These are phyloP conservation scores for Pseudocercospora fuligena DNA, from an alignment of 2,329 filamentous ascomycete genomes.

Conservation along the genomic window DNA sequence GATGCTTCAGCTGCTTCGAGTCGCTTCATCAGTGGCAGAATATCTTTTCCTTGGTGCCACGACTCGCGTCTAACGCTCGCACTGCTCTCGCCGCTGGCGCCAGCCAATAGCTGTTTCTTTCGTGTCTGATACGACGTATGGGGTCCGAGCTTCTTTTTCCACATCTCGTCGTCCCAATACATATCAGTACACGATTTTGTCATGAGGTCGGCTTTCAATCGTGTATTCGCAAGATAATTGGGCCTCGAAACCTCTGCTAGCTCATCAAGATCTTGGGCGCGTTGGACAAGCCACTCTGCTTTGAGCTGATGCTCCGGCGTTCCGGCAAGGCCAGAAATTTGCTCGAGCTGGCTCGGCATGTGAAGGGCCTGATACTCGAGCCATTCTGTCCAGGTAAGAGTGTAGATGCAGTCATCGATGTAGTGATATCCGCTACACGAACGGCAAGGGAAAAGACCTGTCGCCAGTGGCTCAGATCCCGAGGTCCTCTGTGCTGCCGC, in stretches of 20 bases:
- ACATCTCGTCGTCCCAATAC: slow-evolving; percentile 6
- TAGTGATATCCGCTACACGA: slow-evolving; percentile 13
- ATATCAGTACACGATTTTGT: slow-evolving; percentile 4
- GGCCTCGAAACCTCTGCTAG: neutral
- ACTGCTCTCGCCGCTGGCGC: neutral
- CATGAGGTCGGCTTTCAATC: slow-evolving; percentile 16
- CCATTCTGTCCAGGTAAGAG: slow-evolving; percentile 10
- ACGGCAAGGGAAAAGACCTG: slow-evolving; percentile 2
- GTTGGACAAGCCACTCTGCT: slow-evolving; percentile 8
- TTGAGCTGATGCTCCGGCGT: neutral
- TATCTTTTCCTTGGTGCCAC: neutral
- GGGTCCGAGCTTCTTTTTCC: slow-evolving; percentile 2
- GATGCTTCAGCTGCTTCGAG: neutral
- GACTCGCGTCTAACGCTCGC: neutral
- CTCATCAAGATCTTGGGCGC: slow-evolving; percentile 9
- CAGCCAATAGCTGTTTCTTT: neutral
- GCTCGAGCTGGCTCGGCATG: slow-evolving; percentile 13
- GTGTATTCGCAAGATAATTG: slow-evolving; percentile 7
- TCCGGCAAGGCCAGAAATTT: neutral
- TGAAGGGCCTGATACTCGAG: slow-evolving; percentile 8
- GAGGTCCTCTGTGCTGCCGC: neutral
- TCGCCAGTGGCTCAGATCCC: neutral
- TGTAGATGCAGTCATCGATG: slow-evolving; percentile 8
- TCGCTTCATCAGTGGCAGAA: neutral
- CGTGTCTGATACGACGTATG: slow-evolving; percentile 2